Conservation (phyloP, 768 basidiomycete genomes). For the Leccinum barrowsii region DNA sequence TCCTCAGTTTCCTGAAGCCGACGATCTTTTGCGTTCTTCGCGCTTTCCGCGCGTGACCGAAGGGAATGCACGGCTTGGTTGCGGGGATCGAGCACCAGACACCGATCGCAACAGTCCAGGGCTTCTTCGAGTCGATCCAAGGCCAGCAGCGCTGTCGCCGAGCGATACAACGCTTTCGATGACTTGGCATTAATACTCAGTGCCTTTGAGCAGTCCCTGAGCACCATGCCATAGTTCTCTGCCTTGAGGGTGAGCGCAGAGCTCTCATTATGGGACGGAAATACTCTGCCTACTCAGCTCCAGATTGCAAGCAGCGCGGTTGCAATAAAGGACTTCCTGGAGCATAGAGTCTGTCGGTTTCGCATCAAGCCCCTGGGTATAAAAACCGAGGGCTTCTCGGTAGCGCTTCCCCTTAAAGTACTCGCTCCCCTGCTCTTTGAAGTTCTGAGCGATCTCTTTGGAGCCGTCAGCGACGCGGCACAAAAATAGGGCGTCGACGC, state of each 20-base stretch:
- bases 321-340: conserved; percentile 71
- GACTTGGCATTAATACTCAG: conserved; percentile 58
- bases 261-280: background rate
- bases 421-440: conserved; percentile 95
- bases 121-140: conserved; percentile 79
- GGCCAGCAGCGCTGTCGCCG: conserved; percentile 69
- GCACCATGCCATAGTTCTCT: conserved; percentile 88
- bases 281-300: conserved; percentile 60
- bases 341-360: conserved; percentile 62
- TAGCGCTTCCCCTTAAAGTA: conserved; percentile 85
- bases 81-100: conserved; percentile 54
- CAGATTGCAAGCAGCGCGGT: conserved; percentile 92
- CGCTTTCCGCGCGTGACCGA: conserved; percentile 44
- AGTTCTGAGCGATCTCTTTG: conserved; percentile 84
- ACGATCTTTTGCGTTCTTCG: conserved; percentile 48
- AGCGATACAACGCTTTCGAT: conserved; percentile 86
- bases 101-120: conserved; percentile 74
- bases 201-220: conserved; percentile 80
- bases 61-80: conserved; percentile 53
- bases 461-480: background rate
- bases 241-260: conserved; percentile 1
- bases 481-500: conserved; percentile 31
- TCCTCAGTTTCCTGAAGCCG: conserved; percentile 50
- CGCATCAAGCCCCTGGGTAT: conserved; percentile 85
- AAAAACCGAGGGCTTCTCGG: conserved; percentile 86